phyloP scores from a whole-genome alignment of 2,329 filamentous ascomycete genomes.

The Stagonosporopsis chrysanthemi region DNA sequence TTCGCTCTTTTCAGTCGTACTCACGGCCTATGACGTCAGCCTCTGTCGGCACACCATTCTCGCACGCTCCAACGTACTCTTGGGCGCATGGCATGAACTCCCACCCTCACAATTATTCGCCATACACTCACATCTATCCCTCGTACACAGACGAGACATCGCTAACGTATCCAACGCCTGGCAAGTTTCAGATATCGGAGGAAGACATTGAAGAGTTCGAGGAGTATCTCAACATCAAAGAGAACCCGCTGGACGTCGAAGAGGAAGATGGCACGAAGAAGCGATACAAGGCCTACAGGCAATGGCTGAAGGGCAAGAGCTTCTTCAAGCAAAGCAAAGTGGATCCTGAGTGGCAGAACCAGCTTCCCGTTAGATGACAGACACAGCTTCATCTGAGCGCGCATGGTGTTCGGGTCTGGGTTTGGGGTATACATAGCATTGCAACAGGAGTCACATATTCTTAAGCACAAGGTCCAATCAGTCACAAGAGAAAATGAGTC shows the following conservation, averaged over 20 bases:
- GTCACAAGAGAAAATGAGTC: neutral
- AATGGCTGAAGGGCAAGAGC: conserved; percentile 94
- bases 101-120: conserved; percentile 26
- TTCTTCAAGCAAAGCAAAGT: conserved; percentile 84
- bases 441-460: neutral
- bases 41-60: conserved; percentile 43
- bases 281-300: conserved; percentile 93
- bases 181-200: conserved; percentile 61
- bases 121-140: conserved; percentile 22
- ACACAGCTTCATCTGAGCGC: neutral
- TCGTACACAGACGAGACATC: conserved; percentile 14
- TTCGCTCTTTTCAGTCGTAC: conserved; percentile 36
- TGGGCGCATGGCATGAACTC: conserved; percentile 29
- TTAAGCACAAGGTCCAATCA: neutral
- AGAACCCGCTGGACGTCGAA: conserved; percentile 86
- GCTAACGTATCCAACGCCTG: conserved; percentile 17
- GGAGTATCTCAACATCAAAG: conserved; percentile 77
- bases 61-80: conserved; percentile 39
- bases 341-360: conserved; percentile 57
- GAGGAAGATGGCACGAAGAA: conserved; percentile 90
- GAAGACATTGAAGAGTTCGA: conserved; percentile 76
- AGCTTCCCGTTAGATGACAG: conserved; percentile 41
- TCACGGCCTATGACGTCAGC: conserved; percentile 38
- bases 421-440: neutral
- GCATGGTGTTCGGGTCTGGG: neutral